Evolutionary conservation across 139 green algal species (phyloP), one percentile per base, ranked within the genome.

Genomic region (Volvox africanus): DNA sequence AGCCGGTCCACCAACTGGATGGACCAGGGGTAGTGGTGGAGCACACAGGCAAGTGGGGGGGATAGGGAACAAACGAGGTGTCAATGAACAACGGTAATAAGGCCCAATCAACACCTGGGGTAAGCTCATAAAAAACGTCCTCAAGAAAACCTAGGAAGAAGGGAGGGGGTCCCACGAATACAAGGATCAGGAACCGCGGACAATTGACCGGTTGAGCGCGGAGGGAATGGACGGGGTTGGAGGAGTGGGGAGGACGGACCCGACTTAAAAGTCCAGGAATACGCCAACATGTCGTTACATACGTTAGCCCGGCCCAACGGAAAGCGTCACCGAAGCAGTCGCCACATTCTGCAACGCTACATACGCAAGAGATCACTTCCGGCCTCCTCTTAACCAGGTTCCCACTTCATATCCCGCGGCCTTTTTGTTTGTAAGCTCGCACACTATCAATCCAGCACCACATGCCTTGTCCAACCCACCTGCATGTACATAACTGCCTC

Each of bases 401-500:
- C 79, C 44, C 20, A 13, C 17, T n/a, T 21, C 36, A 5, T 9
- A 55, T 55, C 44, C 9, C 44, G 9, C 5, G 5, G 9, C 44
- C 44, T 9, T 55, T 55, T 9, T 55, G 44, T 55, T 9, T 9
- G 44, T 9, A 55, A n/a, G n/a, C n/a, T 55, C 11, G 21, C 65
- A 16, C 5, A 9, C 65, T 9, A 30, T 12, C 65, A 6, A 6
- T 28, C 11, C 65, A 73, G 9, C 65, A 24, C 65, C 65, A 73
- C 65, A 16, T 28, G 24, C 65, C 44, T 55, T 55, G 16, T 73
- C 5, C 65, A 2, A 16, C 89, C 0, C 90, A 95, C 95, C 96
- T 99, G 97, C 94, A 97, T 97, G 94, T 98, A 99, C 92, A 99
- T 96, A 82, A 98, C 95, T 1, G 97, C 97, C 92, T 99, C 98